Percentiles rank a stretch among this genome's conserved stretches.
Evolutionary conservation across 2,329 filamentous ascomycete genomes (phyloP).

Genomic region (Magnaporthales sp.): DNA sequence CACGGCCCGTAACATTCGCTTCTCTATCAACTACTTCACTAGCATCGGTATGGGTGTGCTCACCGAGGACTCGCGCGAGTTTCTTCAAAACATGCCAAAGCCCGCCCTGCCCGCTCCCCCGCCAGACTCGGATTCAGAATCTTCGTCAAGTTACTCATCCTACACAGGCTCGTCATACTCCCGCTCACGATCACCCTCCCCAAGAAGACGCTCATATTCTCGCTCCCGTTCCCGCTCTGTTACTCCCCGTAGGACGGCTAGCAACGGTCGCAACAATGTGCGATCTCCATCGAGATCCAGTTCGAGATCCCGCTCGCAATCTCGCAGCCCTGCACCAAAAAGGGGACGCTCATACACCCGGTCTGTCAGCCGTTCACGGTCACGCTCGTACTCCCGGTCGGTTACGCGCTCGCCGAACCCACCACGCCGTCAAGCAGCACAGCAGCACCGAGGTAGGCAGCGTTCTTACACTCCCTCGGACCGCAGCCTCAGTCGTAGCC

Average conservation of each 20-base stretch:
- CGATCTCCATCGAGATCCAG: conserved; percentile 8
- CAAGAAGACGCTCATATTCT: conserved; percentile 22
- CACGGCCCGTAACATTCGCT: conserved; percentile 81
- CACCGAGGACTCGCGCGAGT: conserved; percentile 91
- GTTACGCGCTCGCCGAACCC: conserved; percentile 10
- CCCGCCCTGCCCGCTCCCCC: conserved; percentile 64
- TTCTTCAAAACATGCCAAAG: conserved; percentile 82
- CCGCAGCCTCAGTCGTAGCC: conserved; percentile 2
- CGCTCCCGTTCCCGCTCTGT: conserved; percentile 25
- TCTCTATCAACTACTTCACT: conserved; percentile 99
- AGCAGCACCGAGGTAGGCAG: not conserved
- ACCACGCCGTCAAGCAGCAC: conserved; percentile 1
- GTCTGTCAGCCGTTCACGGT: conserved; percentile 11
- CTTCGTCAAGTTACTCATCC: conserved; percentile 71
- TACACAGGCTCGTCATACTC: conserved; percentile 58
- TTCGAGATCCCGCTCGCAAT: conserved; percentile 33
- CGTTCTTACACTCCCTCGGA: conserved; percentile 5
- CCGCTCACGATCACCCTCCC: conserved; percentile 24
- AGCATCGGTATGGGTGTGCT: conserved; percentile 92
- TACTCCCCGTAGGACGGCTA: conserved; percentile 10
- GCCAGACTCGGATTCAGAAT: conserved; percentile 26
- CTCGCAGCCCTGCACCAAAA: conserved; percentile 18
- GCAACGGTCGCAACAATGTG: not conserved
- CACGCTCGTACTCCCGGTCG: conserved; percentile 21
- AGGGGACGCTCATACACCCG: conserved; percentile 7